Conservation (phyloP, 148 eudicot species). For the Vaccinium macrocarpon region DNA sequence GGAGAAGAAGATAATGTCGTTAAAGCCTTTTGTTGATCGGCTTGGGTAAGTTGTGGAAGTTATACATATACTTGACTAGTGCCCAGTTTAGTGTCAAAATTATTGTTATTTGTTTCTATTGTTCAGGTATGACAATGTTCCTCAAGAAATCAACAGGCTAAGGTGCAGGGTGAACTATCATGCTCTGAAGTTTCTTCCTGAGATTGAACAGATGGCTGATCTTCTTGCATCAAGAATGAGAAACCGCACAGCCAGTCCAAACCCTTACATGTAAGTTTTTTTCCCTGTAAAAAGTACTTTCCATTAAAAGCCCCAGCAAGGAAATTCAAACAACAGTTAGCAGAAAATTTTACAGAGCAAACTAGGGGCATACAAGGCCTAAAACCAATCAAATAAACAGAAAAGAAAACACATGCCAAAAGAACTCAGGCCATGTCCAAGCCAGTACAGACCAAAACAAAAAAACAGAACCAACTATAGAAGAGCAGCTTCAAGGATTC, state of each 20-base stretch:
- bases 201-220: slow-evolving; percentile 96
- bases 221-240: slow-evolving; percentile 84
- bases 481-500: no score
- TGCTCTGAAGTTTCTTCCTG: slow-evolving; percentile 94
- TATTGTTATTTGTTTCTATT: slow-evolving; percentile 1
- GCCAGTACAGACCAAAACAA: no score
- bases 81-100: not conserved
- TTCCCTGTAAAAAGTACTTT: no score
- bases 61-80: not conserved
- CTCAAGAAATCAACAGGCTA: slow-evolving; percentile 84
- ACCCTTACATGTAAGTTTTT: slow-evolving; percentile 76
- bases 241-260: slow-evolving; percentile 77
- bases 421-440: no score
- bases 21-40: slow-evolving; percentile 98
- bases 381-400: no score
- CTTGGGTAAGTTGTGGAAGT: slow-evolving; percentile 67
- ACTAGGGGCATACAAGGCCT: no score
- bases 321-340: no score
- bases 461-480: no score
- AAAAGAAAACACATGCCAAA: no score
- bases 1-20: slow-evolving; percentile 97
- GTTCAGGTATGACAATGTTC: slow-evolving; percentile 93
- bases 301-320: no score
- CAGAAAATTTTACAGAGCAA: no score
- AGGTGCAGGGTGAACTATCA: slow-evolving; percentile 97